Evolutionary conservation across 2,329 filamentous ascomycete species (phyloP).

Genomic region (Trichoderma lentiforme): DNA sequence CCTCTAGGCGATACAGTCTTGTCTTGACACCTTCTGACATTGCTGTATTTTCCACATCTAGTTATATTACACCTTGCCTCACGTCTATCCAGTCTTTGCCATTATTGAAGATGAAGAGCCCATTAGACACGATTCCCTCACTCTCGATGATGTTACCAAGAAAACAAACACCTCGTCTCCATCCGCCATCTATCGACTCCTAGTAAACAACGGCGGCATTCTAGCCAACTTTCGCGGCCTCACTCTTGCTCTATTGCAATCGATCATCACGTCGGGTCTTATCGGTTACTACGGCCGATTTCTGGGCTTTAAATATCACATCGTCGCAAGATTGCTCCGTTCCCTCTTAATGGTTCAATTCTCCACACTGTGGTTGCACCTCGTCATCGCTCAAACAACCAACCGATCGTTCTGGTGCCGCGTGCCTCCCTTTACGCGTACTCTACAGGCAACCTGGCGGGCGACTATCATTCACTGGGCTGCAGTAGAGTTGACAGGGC

Average conservation of each 20-base stretch:
- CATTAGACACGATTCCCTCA: background rate
- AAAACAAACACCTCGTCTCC: background rate
- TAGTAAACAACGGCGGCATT: background rate
- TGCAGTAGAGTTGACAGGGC: background rate
- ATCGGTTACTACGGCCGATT: background rate
- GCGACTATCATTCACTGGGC: background rate
- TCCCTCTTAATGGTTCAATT: background rate
- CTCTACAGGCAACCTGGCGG: background rate
- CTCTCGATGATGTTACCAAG: background rate
- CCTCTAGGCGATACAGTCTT: background rate
- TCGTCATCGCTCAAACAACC: background rate
- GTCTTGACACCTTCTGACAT: background rate
- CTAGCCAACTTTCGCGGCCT: background rate
- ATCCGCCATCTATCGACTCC: background rate
- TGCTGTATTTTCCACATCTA: background rate
- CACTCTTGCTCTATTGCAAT: background rate
- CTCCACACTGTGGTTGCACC: background rate
- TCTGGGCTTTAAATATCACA: background rate
- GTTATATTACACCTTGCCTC: background rate
- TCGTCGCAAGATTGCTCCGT: background rate
- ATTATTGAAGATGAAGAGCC: background rate
- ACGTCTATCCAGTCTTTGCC: background rate
- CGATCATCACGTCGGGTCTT: background rate
- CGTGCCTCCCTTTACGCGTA: background rate
- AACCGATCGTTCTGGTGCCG: background rate